These are phyloP conservation scores for Xylariaceae sp. DNA, from an alignment of 2,329 filamentous ascomycete genomes.

Conservation along the genomic window DNA sequence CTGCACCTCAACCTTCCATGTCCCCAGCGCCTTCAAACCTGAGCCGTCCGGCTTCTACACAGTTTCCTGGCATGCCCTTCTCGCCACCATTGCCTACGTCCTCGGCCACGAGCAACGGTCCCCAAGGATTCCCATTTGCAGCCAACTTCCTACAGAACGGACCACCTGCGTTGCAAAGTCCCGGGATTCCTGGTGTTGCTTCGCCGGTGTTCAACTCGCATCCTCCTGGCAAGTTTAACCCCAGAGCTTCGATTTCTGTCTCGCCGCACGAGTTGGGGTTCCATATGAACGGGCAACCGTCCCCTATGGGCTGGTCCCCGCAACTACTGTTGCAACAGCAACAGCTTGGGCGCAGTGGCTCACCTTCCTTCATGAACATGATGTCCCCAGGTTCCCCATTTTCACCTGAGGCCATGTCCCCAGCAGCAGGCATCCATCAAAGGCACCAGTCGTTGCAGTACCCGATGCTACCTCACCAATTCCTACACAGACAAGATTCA, in stretches of 20 bases:
- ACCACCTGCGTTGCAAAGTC: slow-evolving; percentile 60
- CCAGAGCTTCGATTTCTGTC: slow-evolving; percentile 70
- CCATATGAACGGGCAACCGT: slow-evolving; percentile 62
- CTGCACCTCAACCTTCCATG: slow-evolving; percentile 55
- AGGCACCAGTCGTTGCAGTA: slow-evolving; percentile 60
- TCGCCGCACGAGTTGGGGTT: slow-evolving; percentile 64
- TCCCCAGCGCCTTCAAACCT: slow-evolving; percentile 64
- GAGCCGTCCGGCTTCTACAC: slow-evolving; percentile 68
- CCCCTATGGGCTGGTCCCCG: slow-evolving; percentile 57
- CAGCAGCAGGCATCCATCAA: slow-evolving; percentile 47
- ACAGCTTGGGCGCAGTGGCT: slow-evolving; percentile 54
- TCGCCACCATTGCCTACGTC: slow-evolving; percentile 80
- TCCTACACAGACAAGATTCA: slow-evolving; percentile 54
- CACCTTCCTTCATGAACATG: slow-evolving; percentile 59
- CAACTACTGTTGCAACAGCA: slow-evolving; percentile 54
- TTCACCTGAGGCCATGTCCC: slow-evolving; percentile 49
- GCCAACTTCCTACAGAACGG: slow-evolving; percentile 59
- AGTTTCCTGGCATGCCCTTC: slow-evolving; percentile 74
- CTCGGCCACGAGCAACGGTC: slow-evolving; percentile 68
- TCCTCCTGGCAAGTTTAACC: slow-evolving; percentile 59
- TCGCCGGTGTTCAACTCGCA: slow-evolving; percentile 71
- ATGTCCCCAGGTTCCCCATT: slow-evolving; percentile 66
- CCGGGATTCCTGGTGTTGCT: slow-evolving; percentile 60
- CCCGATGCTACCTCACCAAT: slow-evolving; percentile 54
- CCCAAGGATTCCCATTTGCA: slow-evolving; percentile 56